Evolutionary conservation across 345 rosid genomes (phyloP), one percentile per base, ranked within the genome.

Genomic region (Clarkia xantiana): DNA sequence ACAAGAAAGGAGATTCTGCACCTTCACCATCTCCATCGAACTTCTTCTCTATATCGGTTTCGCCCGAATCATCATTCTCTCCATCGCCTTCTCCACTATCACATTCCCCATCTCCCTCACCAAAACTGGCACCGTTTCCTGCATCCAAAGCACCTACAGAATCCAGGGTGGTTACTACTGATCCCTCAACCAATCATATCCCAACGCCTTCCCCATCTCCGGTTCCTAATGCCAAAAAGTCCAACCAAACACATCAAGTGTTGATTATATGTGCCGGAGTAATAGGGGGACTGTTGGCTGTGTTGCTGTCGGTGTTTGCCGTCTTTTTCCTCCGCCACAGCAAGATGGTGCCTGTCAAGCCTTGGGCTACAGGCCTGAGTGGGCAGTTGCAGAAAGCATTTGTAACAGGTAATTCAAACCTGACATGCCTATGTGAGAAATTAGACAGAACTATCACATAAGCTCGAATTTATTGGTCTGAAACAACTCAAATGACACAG

Each of bases 311-410:
- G 18, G 70, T 58, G 29, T 44, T 65, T 53, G 55, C 74, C 62
- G 14, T 75, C 42, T 14, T 72, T 63, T 57, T 74, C 66, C 67
- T 69, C 67, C 51, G 71, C 61, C 67, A 63, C 54, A 77, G 66
- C 22, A 79, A 84, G 72, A 91, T 79, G 45, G 81, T 75, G 40
- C 69, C 84, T 25, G 86, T 86, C 64, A 83, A 69, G 60, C 96
- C 98, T 40, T 91, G 90, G 95, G 70, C 81, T 47, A 81, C 73
- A 16, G 96, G 96, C 44, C 73, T 86, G 68, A 84, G 90, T 64
- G 94, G 96, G 34, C 96, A 83, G 62, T 90, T 86, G 58, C 95
- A 76, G 69, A 77, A 72, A 63, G 79, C 90, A 59, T 73, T 84
- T 69, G 58, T 81, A 62, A 70, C 83, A 65, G 96, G 98, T 86